Base-by-base conservation (phyloP, 225 moss, liverwort and hornwort genomes). In the Sphagnum tenellum region DNA sequence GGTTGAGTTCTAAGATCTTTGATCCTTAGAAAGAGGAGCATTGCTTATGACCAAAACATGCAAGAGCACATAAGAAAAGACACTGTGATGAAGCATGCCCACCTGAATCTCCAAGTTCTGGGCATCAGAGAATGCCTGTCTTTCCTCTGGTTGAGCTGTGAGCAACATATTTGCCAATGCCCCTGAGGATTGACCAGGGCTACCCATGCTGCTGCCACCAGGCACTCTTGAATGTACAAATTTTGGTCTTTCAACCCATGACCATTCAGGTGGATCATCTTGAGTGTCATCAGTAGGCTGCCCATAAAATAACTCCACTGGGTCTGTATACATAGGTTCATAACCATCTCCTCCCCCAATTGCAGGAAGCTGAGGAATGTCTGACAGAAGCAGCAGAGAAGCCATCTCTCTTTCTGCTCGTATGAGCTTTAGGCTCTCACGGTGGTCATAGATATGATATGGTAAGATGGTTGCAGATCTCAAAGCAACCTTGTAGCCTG, bases 401-500 rank as follows among this genome's bases (percentile, higher is more conserved):
- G 80, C 87, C 77, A 83, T 79, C 61, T 89, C 78, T 49, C 88
- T 69, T 65, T 85, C 89, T 2, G 85, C 85, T 44, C 84, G 77
- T n/a, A 92, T 75, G 3, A 85, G 78, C 68, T 90, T 96, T 9
- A 96, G 67, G 59, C 89, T 78, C 71, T 92, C 96, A 5, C 96
- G 79, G 47, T 96, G 96, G 75, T 96, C 89, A 59, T 96, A 89
- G 8, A 96, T 79, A 73, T 96, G 96, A 68, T 88, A 85, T 9
- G 89, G 96, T 58, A 90, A 72, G 5, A 96, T 77, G 2, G 96
- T 96, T 3, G 92, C 79, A 50, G 88, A 84, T 73, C 88, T 76
- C 59, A 96, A 74, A 48, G 88, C 86, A 2, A 81, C 67, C 60
- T 81, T 86, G 47, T 88, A 96, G 66, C 89, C 68, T 44, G 85